These are phyloP conservation scores for Backusella sp. DNA, from an alignment of 192 early-diverging fungal species.

Conservation along the genomic window DNA sequence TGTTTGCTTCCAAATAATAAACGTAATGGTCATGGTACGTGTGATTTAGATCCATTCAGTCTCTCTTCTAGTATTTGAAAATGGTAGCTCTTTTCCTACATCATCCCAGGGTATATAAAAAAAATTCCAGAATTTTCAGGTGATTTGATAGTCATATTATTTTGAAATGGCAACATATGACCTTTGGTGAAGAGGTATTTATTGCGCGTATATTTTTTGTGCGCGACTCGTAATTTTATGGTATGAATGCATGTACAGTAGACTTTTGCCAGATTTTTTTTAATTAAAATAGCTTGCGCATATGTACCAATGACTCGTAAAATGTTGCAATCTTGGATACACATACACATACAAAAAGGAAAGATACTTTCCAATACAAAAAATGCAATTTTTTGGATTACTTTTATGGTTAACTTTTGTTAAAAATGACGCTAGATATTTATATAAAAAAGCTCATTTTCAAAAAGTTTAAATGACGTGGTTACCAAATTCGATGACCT, in stretches of 20 bases:
- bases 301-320: background rate
- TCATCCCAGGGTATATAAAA: background rate
- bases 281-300: background rate
- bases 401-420: background rate
- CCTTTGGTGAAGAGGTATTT: background rate
- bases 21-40: background rate
- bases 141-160: background rate
- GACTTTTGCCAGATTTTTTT: background rate
- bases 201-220: background rate
- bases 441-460: background rate
- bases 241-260: background rate
- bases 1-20: background rate
- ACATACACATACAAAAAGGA: background rate
- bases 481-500: background rate
- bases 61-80: background rate
- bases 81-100: background rate
- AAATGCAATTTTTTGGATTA: background rate
- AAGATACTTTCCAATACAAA: background rate
- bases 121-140: background rate
- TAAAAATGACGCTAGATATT: background rate
- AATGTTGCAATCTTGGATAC: background rate
- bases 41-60: background rate
- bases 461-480: background rate
- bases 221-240: background rate
- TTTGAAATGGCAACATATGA: background rate